phyloP scores from a whole-genome alignment of 2,329 filamentous ascomycete genomes.

The Colletotrichum melonis region DNA sequence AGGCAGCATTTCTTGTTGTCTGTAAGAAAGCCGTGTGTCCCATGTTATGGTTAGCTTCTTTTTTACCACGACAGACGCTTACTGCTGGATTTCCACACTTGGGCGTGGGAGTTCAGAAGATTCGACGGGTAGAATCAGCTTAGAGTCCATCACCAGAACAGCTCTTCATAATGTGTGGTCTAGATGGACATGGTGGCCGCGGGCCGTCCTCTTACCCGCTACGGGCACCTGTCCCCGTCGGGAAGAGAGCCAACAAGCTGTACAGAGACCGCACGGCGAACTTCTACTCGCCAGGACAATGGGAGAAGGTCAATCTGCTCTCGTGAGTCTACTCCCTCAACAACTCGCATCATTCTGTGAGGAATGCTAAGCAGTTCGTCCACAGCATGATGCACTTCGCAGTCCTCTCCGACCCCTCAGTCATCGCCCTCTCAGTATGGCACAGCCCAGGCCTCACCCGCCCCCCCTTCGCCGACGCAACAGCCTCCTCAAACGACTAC shows the following conservation, averaged over 20 bases:
- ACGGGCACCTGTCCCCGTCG: slow-evolving; percentile 17
- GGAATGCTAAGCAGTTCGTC: neutral
- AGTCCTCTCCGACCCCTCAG: slow-evolving; percentile 25
- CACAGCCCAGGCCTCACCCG: slow-evolving; percentile 34
- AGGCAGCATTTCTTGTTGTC: neutral
- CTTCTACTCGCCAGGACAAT: slow-evolving; percentile 39
- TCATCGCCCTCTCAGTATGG: slow-evolving; percentile 36
- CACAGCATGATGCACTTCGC: slow-evolving; percentile 34
- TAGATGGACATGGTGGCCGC: neutral
- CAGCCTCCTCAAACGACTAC: slow-evolving; percentile 30
- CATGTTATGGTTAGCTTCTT: neutral
- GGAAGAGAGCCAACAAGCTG: slow-evolving; percentile 29
- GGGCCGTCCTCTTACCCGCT: slow-evolving; percentile 28
- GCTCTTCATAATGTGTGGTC: slow-evolving; percentile 14
- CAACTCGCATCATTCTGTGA: accelerated
- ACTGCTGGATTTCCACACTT: neutral
- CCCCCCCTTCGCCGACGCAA: slow-evolving; percentile 35
- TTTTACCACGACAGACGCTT: neutral
- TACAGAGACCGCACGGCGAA: slow-evolving; percentile 38
- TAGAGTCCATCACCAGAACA: neutral
- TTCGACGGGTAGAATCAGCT: neutral
- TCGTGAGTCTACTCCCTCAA: slow-evolving; percentile 20
- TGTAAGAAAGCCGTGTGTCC: neutral
- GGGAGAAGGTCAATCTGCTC: slow-evolving; percentile 38
- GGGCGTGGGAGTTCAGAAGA: neutral